These are phyloP conservation scores for Wallemia mellicola DNA, from an alignment of 1,284 basidiomycete species.

Conservation along the genomic window DNA sequence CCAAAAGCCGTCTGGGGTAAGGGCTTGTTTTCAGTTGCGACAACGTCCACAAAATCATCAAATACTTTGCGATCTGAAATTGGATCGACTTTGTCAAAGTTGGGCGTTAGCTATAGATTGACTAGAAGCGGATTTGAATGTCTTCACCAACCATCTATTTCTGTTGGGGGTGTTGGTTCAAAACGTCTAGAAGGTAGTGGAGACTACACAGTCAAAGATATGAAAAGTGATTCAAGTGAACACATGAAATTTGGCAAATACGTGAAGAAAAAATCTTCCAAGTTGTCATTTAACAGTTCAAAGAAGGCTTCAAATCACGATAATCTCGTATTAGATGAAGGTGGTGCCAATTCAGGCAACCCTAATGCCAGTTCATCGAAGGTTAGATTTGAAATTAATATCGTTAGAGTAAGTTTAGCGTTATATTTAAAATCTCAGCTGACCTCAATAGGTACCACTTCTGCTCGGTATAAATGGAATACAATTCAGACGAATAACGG, in stretches of 20 bases:
- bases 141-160: neutral
- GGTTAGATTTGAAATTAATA: neutral
- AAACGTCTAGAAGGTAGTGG: neutral
- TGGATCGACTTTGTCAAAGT: neutral
- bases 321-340: neutral
- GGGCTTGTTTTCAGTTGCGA: neutral
- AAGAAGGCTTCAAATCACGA: neutral
- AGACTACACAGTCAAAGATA: neutral
- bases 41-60: neutral
- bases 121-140: neutral
- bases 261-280: neutral
- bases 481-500: neutral
- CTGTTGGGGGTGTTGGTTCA: neutral
- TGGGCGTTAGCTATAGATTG: neutral
- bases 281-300: neutral
- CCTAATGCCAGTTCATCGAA: neutral
- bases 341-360: no score
- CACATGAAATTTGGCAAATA: neutral
- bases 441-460: neutral
- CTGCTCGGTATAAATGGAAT: neutral
- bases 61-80: neutral
- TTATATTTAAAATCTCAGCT: neutral
- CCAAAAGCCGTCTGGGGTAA: neutral
- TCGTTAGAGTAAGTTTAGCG: neutral
- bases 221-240: neutral